Evolutionary conservation across 2,329 filamentous ascomycete genomes (phyloP).

Genomic region (Diplodia mutila): DNA sequence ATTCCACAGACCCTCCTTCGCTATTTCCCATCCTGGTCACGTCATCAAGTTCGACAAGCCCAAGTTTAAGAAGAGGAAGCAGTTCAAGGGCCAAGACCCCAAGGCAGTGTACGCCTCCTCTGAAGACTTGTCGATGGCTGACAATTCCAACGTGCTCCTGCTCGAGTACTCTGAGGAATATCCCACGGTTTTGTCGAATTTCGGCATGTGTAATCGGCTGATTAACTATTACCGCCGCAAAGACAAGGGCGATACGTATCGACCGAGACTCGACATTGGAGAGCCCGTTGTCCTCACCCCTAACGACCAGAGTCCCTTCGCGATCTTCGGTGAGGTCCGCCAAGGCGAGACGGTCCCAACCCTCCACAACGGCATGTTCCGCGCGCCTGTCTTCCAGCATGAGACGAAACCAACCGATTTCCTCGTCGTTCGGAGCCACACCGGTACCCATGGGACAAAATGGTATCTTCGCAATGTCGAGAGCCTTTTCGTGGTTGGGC

Average conservation of each 20-base stretch:
- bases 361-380: conserved; percentile 92
- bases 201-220: conserved; percentile 94
- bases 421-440: conserved; percentile 79
- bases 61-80: conserved; percentile 74
- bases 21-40: conserved; percentile 67
- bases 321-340: conserved; percentile 90
- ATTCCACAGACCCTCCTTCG: conserved; percentile 80
- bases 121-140: conserved; percentile 80
- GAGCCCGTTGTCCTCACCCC: conserved; percentile 86
- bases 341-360: conserved; percentile 88
- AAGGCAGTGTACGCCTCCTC: conserved; percentile 79
- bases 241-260: conserved; percentile 68
- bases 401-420: conserved; percentile 79
- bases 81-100: conserved; percentile 76
- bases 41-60: conserved; percentile 74
- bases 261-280: conserved; percentile 81
- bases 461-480: conserved; percentile 91
- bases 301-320: conserved; percentile 94
- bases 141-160: conserved; percentile 85
- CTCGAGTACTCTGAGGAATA: conserved; percentile 96
- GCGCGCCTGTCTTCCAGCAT: conserved; percentile 91
- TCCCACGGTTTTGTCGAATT: conserved; percentile 89
- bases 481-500: conserved; percentile 86
- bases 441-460: conserved; percentile 72
- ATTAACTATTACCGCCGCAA: conserved; percentile 96